Percentiles rank a stretch among this genome's conserved stretches.
These are phyloP conservation scores for Vaccinium vitisidaea DNA, from an alignment of 148 eudicot species.

Conservation along the genomic window DNA sequence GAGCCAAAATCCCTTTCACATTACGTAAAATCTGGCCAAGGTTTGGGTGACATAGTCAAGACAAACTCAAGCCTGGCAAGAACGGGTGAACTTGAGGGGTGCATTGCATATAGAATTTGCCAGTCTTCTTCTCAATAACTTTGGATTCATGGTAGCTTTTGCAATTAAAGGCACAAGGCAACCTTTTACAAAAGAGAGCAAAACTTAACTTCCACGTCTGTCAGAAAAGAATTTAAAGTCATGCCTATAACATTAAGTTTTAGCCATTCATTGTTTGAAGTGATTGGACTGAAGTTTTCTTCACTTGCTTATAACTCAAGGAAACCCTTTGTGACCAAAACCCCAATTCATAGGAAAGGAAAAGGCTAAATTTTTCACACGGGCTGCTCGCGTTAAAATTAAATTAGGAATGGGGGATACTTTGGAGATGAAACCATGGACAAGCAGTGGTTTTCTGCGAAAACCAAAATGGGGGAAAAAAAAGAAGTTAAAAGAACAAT, in stretches of 20 bases:
- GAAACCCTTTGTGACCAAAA: neutral
- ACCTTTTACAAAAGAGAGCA: neutral
- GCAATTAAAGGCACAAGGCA: neutral
- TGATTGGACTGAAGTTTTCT: neutral
- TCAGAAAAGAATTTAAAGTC: neutral
- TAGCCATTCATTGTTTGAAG: neutral
- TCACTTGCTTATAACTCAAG: neutral
- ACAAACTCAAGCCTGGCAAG: neutral
- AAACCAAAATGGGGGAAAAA: neutral
- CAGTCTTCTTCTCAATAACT: neutral
- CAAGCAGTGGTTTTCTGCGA: neutral
- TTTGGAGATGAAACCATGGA: neutral
- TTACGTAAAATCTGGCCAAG: neutral
- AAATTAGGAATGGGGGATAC: neutral
- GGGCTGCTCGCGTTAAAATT: neutral
- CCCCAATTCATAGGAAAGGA: neutral
- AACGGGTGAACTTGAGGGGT: too few species aligned
- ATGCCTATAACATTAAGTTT: neutral
- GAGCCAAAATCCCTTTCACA: neutral
- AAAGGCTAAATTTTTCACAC: neutral
- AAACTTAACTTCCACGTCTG: neutral
- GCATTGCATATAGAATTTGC: neutral
- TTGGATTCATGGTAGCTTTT: neutral
- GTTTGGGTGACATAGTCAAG: neutral
- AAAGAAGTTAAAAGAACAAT: neutral